A percentile compares a stretch with the other conserved stretches of the same genome.
Conservation (phyloP, 805 yeast genomes). For the Candida sakaeoensis region DNA sequence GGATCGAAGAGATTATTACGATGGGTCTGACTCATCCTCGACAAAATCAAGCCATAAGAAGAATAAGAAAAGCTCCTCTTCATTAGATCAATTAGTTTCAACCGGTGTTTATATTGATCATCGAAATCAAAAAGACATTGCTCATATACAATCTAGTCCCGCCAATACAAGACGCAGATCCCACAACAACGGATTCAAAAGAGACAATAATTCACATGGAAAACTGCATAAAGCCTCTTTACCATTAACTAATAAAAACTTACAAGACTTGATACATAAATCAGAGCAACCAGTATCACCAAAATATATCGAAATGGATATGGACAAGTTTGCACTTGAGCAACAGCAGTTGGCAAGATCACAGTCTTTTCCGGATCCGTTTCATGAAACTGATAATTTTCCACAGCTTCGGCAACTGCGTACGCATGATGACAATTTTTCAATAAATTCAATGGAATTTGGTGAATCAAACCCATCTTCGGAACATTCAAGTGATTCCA, state of each 20-base stretch:
- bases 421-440: conserved; percentile 11
- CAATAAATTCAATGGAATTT: conserved; percentile 32
- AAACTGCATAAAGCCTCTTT: conserved; percentile 10
- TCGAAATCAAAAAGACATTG: conserved; percentile 23
- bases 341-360: conserved; percentile 19
- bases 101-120: conserved; percentile 26
- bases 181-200: conserved; percentile 1
- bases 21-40: conserved; percentile 3
- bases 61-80: conserved; percentile 2
- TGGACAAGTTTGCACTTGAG: conserved; percentile 36
- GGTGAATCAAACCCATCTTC: conserved; percentile 63
- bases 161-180: conserved; percentile 26
- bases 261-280: conserved; percentile 23
- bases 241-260: conserved; percentile 38
- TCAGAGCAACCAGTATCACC: conserved; percentile 10
- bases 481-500: conserved; percentile 56
- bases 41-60: background rate
- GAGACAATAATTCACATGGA: background rate
- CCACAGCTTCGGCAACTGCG: conserved; percentile 2
- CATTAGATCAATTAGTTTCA: conserved; percentile 7
- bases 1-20: conserved; percentile 1
- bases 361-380: conserved; percentile 5
- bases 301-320: conserved; percentile 31
- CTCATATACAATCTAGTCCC: conserved; percentile 27
- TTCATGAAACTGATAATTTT: conserved; percentile 1